phyloP scores from a whole-genome alignment of 306 rosid genomes.

The Mimosa pudica region DNA sequence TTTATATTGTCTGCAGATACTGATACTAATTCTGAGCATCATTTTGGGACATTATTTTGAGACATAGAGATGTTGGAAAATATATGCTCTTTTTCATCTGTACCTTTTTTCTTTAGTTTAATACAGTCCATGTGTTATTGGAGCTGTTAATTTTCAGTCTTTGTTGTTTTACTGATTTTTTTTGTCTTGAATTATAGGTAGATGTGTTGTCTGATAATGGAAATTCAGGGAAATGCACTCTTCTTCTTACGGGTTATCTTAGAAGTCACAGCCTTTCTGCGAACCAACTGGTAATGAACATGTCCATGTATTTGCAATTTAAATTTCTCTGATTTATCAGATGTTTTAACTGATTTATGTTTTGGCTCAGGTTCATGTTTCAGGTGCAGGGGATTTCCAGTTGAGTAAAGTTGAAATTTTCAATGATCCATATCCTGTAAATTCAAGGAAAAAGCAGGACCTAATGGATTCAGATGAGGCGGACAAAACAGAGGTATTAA shows the following conservation, averaged over 20 bases:
- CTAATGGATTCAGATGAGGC: slow-evolving; percentile 73
- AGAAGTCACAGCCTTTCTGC: slow-evolving; percentile 73
- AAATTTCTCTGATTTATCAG: slow-evolving; percentile 27
- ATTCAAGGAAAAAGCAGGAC: slow-evolving; percentile 67
- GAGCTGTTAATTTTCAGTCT: slow-evolving; percentile 6
- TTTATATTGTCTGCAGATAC: not conserved
- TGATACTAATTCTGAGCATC: not conserved
- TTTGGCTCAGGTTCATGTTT: slow-evolving; percentile 76
- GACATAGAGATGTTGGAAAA: not conserved
- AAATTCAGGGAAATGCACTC: slow-evolving; percentile 58
- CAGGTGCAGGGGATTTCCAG: slow-evolving; percentile 96
- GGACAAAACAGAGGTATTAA: slow-evolving; percentile 57
- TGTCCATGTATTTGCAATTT: slow-evolving; percentile 33
- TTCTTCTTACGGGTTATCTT: slow-evolving; percentile 80
- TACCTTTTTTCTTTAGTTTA: not conserved
- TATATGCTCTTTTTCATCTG: not conserved
- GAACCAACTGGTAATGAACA: slow-evolving; percentile 77
- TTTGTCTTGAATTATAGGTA: slow-evolving; percentile 50
- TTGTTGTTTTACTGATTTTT: slow-evolving; percentile 9
- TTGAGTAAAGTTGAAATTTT: slow-evolving; percentile 71
- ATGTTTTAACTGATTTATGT: slow-evolving; percentile 34
- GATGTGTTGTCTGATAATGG: slow-evolving; percentile 49
- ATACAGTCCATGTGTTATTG: slow-evolving; percentile 31
- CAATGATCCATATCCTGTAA: slow-evolving; percentile 81
- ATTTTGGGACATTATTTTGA: slow-evolving; percentile 1